Evolutionary conservation across 148 eudicot species (phyloP).

Genomic region (Nyssa sinensis): DNA sequence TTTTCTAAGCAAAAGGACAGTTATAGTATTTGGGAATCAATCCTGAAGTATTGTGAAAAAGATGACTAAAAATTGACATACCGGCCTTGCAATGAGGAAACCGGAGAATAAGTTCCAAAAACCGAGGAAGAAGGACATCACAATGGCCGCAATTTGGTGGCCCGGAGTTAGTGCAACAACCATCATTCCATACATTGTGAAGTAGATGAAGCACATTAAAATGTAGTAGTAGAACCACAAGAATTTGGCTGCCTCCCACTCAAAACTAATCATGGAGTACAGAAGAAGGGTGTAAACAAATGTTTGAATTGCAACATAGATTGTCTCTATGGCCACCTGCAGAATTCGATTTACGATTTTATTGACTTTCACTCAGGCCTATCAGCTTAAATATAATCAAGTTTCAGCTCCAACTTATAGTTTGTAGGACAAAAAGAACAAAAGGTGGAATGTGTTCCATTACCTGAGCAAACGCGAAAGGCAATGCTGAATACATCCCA

Average conservation of each 20-base stretch:
- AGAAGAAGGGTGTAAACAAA: slow-evolving; percentile 40
- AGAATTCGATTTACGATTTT: background rate
- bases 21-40: background rate
- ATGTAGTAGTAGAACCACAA: slow-evolving; percentile 63
- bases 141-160: slow-evolving; percentile 50
- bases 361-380: background rate
- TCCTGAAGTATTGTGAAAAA: background rate
- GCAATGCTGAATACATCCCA: slow-evolving; percentile 78
- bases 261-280: slow-evolving; percentile 72
- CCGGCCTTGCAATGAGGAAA: slow-evolving; percentile 61
- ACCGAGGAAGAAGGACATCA: slow-evolving; percentile 58
- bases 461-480: slow-evolving; percentile 87
- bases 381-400: too few species aligned
- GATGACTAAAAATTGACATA: slow-evolving; percentile 14
- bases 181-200: slow-evolving; percentile 80
- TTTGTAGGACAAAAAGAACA: background rate
- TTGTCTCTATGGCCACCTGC: slow-evolving; percentile 61
- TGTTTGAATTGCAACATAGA: slow-evolving; percentile 50
- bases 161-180: slow-evolving; percentile 66
- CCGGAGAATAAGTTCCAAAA: slow-evolving; percentile 82
- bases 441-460: background rate
- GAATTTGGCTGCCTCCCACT: slow-evolving; percentile 53
- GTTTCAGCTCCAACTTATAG: background rate
- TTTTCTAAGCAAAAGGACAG: background rate
- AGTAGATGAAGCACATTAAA: slow-evolving; percentile 54